Conservation (phyloP, 257 asterid species). For the Coffea eugenioides region DNA sequence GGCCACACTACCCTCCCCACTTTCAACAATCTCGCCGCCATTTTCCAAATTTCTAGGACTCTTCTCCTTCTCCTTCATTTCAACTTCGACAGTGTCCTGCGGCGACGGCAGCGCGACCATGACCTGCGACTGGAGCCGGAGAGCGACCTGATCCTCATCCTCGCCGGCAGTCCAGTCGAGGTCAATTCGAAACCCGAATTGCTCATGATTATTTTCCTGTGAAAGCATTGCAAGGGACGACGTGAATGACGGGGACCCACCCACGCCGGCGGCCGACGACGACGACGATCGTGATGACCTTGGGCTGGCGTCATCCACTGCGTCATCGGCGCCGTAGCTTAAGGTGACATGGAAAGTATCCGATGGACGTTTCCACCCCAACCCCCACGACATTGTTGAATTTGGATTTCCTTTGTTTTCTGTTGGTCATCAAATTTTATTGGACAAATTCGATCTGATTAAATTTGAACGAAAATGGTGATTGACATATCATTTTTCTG, state of each 20-base stretch:
- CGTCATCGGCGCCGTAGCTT: constrained; percentile 76
- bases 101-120: constrained; percentile 96
- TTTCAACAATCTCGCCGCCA: neutral
- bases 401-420: neutral
- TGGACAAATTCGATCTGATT: constrained; percentile 1
- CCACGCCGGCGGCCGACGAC: constrained; percentile 14
- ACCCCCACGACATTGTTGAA: constrained; percentile 89
- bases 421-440: neutral
- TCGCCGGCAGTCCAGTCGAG: constrained; percentile 88
- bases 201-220: constrained; percentile 41
- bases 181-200: constrained; percentile 59
- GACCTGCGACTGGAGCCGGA: constrained; percentile 91
- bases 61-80: constrained; percentile 31
- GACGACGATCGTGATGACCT: constrained; percentile 61
- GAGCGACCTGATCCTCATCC: constrained; percentile 90
- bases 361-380: constrained; percentile 92
- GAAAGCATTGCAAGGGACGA: constrained; percentile 44
- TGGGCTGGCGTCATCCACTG: constrained; percentile 63
- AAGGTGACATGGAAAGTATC: constrained; percentile 86
- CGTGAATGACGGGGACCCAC: constrained; percentile 40
- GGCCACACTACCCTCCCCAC: constrained; percentile 18
- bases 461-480: neutral
- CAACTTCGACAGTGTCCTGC: constrained; percentile 73
- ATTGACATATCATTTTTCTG: neutral
- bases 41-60: neutral